Base-by-base conservation (phyloP, 164 flowering plant genomes). In the Magnolia kwangsiensis region DNA sequence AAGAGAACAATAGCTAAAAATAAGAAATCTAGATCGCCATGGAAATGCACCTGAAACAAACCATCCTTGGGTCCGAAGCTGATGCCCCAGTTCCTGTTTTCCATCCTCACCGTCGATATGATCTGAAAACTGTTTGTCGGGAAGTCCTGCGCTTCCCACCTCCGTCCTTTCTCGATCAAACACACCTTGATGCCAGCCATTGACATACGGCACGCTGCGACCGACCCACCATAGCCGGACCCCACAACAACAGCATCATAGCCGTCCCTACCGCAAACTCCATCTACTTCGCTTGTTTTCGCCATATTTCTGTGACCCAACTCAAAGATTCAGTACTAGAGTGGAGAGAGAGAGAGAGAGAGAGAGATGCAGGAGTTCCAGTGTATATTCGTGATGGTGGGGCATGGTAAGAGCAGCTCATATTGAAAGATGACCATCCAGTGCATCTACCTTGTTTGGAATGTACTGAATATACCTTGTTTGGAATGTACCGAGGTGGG, bases 181-280 rank as follows among this genome's bases (percentile, higher is more conserved):
- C 88, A 90, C 4, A 87, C 93, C 79, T 86, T 86, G 19, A 85
- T 69, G 16, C 91, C 91, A 2, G 89, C 87, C 85, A 80, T 74
- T 7, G 91, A 74, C 87, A 90, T 49, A 70, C 90, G 79, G 82
- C 85, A 88, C 27, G 91, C 90, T 4, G 91, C 91, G 29, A 87
- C 87, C 1, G 89, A 86, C 68, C 93, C 93, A 63, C 92, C 92
- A 63, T 89, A 88, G 24, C 91, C 90, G 2, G 90, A 89, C 45
- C 91, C 91, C 51, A 88, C 83, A 24, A 89, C 90, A 29, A 89
- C 75, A 6, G 88, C 89, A 80, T 89, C 91, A 73, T 83, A 89
- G 59, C 88, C 83, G 3, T 77, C 84, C 68, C 65, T 84, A 76
- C 78, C 74, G 45, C 63, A 18, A 69, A 77, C 5, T 24, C 29